These are phyloP conservation scores for Uronychia binucleata DNA, from an alignment of 73 alveolate genomes.

Conservation along the genomic window DNA sequence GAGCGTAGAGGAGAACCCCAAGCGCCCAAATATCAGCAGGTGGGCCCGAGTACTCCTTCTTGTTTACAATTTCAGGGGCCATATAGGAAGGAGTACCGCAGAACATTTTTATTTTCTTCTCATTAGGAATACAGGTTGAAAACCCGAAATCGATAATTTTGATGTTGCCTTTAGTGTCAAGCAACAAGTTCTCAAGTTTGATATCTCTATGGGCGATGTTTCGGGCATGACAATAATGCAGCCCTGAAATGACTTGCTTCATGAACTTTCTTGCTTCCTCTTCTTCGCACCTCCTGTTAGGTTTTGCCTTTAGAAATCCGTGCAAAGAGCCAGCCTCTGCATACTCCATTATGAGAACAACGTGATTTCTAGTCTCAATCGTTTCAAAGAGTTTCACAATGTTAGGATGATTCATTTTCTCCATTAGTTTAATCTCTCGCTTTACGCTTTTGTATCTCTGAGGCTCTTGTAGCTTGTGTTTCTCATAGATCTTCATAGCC, in stretches of 20 bases:
- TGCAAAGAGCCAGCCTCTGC: constrained; percentile 80
- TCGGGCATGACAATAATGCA: constrained; percentile 79
- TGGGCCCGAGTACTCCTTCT: constrained; percentile 75
- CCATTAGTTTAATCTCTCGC: constrained; percentile 84
- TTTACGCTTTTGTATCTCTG: constrained; percentile 72
- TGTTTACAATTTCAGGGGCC: constrained; percentile 82
- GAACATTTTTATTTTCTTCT: constrained; percentile 69
- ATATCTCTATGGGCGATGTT: constrained; percentile 90
- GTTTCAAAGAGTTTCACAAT: constrained; percentile 90
- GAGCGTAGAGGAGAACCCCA: constrained; percentile 68
- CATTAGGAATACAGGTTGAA: constrained; percentile 71
- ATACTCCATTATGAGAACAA: constrained; percentile 88
- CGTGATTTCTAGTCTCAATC: constrained; percentile 84
- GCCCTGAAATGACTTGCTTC: constrained; percentile 77
- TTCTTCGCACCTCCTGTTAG: constrained; percentile 79
- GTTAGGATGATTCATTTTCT: constrained; percentile 86
- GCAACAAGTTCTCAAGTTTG: constrained; percentile 84
- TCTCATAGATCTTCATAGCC: constrained; percentile 90
- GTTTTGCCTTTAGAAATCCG: constrained; percentile 70
- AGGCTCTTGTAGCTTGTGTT: constrained; percentile 75
- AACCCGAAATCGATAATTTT: constrained; percentile 82
- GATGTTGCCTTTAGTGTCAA: constrained; percentile 57
- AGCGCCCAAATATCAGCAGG: constrained; percentile 87
- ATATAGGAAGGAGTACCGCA: constrained; percentile 86
- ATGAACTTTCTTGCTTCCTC: constrained; percentile 73